These are phyloP conservation scores for Phytophthora fragariae DNA, from an alignment of 352 stramenopile species.

Conservation along the genomic window DNA sequence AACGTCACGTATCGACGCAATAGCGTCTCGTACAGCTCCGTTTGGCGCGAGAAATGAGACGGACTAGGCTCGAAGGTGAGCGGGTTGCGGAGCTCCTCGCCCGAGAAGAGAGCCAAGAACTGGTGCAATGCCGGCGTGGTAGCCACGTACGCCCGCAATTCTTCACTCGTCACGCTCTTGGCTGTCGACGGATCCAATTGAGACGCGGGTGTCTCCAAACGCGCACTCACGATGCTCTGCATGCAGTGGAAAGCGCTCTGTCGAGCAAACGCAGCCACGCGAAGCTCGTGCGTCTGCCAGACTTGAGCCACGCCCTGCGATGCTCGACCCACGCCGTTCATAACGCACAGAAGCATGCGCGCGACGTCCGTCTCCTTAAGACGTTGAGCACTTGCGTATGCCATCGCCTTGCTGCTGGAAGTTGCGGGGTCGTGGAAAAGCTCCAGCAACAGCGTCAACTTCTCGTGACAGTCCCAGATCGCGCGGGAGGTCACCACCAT, in stretches of 20 bases:
- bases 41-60: constrained; percentile 41
- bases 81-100: constrained; percentile 71
- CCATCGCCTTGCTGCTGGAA: constrained; percentile 17
- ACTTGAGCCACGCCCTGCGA: constrained; percentile 56
- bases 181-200: neutral
- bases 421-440: constrained; percentile 61
- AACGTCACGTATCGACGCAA: constrained; percentile 60
- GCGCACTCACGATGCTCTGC: constrained; percentile 13
- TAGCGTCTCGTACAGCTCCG: constrained; percentile 50
- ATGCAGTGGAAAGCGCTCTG: constrained; percentile 36
- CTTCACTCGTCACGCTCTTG: constrained; percentile 30
- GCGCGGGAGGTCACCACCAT: constrained; percentile 65
- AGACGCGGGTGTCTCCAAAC: neutral
- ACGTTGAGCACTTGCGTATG: constrained; percentile 20
- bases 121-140: constrained; percentile 42
- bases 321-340: constrained; percentile 59
- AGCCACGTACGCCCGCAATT: constrained; percentile 49
- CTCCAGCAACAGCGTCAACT: constrained; percentile 56
- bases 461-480: constrained; percentile 71
- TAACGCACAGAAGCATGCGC: constrained; percentile 62
- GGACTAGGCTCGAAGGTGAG: constrained; percentile 49
- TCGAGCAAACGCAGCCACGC: constrained; percentile 25
- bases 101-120: constrained; percentile 67
- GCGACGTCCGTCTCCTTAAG: constrained; percentile 68
- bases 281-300: constrained; percentile 45